Percentiles rank a stretch among this genome's conserved stretches.
Conservation (phyloP, 73 alveolate species). For the Halteria grandinella region DNA sequence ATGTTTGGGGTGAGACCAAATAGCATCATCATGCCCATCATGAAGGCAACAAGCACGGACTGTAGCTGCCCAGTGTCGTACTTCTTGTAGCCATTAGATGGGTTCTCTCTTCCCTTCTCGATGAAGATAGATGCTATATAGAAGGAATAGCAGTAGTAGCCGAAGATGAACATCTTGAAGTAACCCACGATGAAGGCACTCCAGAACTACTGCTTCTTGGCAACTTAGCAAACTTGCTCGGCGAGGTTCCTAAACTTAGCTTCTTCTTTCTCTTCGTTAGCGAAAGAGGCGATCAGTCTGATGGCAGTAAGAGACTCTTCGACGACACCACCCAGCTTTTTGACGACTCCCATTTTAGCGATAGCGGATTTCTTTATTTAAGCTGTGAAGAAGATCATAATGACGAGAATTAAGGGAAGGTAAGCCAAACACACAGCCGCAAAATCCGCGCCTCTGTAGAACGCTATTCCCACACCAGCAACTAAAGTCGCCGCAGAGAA, state of each 20-base stretch:
- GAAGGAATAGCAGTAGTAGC: constrained; percentile 4
- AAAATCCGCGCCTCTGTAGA: constrained; percentile 1
- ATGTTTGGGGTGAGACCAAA: constrained; percentile 10
- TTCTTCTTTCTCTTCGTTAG: constrained; percentile 44
- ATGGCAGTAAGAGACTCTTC: constrained; percentile 55
- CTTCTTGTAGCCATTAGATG: background rate
- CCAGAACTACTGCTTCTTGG: background rate
- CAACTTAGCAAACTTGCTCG: constrained; percentile 4
- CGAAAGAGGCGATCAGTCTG: constrained; percentile 41
- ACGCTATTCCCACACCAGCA: background rate
- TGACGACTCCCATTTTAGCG: background rate
- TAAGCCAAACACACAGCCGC: constrained; percentile 18
- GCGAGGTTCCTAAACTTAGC: constrained; percentile 1
- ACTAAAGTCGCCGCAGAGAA: background rate
- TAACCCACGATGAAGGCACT: background rate
- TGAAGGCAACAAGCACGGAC: constrained; percentile 13
- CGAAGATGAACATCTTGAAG: background rate
- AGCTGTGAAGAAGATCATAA: background rate
- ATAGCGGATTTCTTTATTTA: constrained; percentile 4
- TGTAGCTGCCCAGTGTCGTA: constrained; percentile 20
- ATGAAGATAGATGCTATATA: no score
- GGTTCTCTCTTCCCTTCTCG: background rate
- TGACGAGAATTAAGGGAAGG: constrained; percentile 8
- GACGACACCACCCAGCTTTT: constrained; percentile 44
- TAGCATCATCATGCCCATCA: constrained; percentile 26